Evolutionary conservation across 2,329 filamentous ascomycete species (phyloP), one percentile per base, ranked within the genome.

Genomic region (Colletotrichum tofieldiae): DNA sequence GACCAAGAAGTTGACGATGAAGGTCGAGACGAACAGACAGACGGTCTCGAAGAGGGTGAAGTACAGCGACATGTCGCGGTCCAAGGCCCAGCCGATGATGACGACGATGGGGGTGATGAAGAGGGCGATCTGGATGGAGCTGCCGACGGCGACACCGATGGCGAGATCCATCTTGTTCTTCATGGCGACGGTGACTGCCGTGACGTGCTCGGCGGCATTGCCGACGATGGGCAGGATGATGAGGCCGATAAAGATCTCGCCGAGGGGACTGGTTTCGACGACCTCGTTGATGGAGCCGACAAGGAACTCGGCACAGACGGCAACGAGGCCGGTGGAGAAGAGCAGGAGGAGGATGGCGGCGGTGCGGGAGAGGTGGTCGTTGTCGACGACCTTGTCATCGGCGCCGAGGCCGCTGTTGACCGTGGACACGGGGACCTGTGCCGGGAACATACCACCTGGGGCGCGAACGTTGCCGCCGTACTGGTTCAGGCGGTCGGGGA

Each of bases 41-140:
- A 96, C 93, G 0, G 94, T 97, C 87, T 97, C 94, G 82, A 97
- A 97, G 60, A 94, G 88, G 72, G 94, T 94, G 81, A 97, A 97
- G 84, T 96, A 95, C 43, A 97, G 87, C 37, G 92, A 89, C 91
- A 94, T 93, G n/a, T 91, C 86, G 72, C 88, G 88, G 73, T 86
- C 82, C 80, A 93, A 88, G 72, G 87, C 88, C 92, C 92, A 94
- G n/a, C 91, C 92, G 26, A 93, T 84, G 32, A 93, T 89, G 41
- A 94, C 92, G 41, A 93, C 87, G 23, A 93, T 83, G 0, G 92
- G 92, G 5, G 92, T 93, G 64, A 93, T 86, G 78, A 93, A 92
- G 9, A 94, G 84, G 18, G 92, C 89, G 79, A 94, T 93, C 81
- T 94, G 92, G 75, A 94, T 93, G 60, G 89, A 92, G 74, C 88